phyloP scores from a whole-genome alignment of 2,329 filamentous ascomycete species.

The Graphiopsis chlorocephala region DNA sequence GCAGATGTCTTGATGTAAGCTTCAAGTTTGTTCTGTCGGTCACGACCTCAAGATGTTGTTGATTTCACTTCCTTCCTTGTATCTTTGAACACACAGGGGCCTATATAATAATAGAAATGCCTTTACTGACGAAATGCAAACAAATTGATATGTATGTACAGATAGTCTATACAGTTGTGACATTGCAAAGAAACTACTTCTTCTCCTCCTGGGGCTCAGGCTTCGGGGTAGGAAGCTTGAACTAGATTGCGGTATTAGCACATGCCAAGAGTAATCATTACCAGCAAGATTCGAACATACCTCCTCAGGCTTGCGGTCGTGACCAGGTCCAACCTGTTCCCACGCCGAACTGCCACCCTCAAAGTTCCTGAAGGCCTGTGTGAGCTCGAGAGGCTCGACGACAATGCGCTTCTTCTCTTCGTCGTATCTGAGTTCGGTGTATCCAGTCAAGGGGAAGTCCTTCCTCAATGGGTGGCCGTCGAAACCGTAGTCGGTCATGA shows the following conservation, averaged over 20 bases:
- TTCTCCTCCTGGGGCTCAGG: constrained; percentile 90
- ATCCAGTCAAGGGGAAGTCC: constrained; percentile 96
- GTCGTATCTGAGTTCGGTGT: constrained; percentile 96
- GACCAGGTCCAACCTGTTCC: constrained; percentile 68
- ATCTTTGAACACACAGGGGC: not conserved
- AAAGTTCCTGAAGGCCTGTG: constrained; percentile 98
- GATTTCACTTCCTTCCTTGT: not conserved
- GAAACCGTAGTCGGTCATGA: constrained; percentile 99
- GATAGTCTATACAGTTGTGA: constrained; percentile 28
- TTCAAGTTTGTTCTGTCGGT: not conserved
- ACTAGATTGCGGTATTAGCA: constrained; percentile 45
- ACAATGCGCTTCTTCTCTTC: constrained; percentile 99
- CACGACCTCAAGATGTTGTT: not conserved
- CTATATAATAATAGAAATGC: not conserved
- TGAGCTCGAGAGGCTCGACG: constrained; percentile 94
- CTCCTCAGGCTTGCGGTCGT: constrained; percentile 73
- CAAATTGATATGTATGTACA: constrained; percentile 34
- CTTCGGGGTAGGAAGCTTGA: constrained; percentile 94
- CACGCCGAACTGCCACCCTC: constrained; percentile 65
- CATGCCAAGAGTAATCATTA: not conserved
- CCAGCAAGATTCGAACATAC: constrained; percentile 41
- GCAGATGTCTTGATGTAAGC: not conserved
- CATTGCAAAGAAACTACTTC: constrained; percentile 60
- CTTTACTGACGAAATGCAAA: not conserved
- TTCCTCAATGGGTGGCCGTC: constrained; percentile 96